phyloP scores from a whole-genome alignment of 140 eudicot species.

The Erigeron philadelphicus region DNA sequence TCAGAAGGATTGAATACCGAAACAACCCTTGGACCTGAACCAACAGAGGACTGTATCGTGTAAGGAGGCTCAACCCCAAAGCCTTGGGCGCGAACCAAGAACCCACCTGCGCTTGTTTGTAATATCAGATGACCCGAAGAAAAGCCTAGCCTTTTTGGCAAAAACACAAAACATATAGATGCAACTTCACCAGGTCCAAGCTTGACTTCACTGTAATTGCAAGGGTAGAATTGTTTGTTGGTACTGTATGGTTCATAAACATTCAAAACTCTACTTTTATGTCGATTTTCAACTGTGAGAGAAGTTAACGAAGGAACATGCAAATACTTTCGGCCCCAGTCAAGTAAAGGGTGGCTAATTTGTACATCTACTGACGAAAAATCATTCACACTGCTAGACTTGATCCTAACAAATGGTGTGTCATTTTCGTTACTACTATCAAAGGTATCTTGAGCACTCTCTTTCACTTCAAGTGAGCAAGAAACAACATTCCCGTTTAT shows the following conservation, averaged over 20 bases:
- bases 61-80: slow-evolving; percentile 65
- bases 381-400: slow-evolving; percentile 38
- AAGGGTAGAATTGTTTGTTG: slow-evolving; percentile 70
- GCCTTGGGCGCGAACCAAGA: slow-evolving; percentile 65
- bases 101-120: slow-evolving; percentile 84
- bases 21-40: slow-evolving; percentile 34
- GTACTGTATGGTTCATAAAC: slow-evolving; percentile 66
- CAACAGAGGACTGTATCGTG: slow-evolving; percentile 43
- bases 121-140: slow-evolving; percentile 62
- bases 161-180: slow-evolving; percentile 60
- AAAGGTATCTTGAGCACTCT: slow-evolving; percentile 10
- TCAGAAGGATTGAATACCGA: slow-evolving; percentile 69
- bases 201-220: slow-evolving; percentile 54
- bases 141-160: slow-evolving; percentile 58
- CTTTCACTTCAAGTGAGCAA: slow-evolving; percentile 52
- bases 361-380: slow-evolving; percentile 50
- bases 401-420: slow-evolving; percentile 32
- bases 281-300: slow-evolving; percentile 51
- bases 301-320: slow-evolving; percentile 58
- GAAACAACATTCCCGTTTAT: slow-evolving; percentile 42
- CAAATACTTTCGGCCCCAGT: slow-evolving; percentile 71
- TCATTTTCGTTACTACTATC: slow-evolving; percentile 30
- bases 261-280: slow-evolving; percentile 32
- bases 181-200: slow-evolving; percentile 71
- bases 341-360: slow-evolving; percentile 57